Percentiles rank a stretch among this genome's conserved stretches.
phyloP scores from a whole-genome alignment of 768 basidiomycete species.

The Boletus pseudo-olivaceus region DNA sequence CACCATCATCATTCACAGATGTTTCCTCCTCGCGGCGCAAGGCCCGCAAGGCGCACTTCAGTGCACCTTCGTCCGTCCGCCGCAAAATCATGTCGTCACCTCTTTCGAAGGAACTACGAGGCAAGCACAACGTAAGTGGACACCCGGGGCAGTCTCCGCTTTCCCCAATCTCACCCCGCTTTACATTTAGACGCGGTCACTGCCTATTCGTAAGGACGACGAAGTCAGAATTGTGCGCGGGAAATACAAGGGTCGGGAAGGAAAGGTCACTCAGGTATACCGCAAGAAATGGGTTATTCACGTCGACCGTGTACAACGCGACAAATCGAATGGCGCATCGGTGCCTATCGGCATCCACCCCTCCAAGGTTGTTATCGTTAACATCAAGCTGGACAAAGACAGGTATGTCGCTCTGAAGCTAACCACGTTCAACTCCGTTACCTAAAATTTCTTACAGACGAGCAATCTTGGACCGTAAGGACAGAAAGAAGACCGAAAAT shows the following conservation, averaged over 20 bases:
- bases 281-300: conserved; percentile 99
- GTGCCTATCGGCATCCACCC: conserved; percentile 95
- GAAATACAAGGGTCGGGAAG: conserved; percentile 98
- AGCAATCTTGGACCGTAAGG: conserved; percentile 84
- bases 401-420: conserved; percentile 41
- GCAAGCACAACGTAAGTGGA: conserved; percentile 79
- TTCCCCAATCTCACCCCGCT: background rate
- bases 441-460: conserved; percentile 43
- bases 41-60: conserved; percentile 97
- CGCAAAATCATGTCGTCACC: conserved; percentile 98
- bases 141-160: background rate
- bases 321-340: conserved; percentile 95
- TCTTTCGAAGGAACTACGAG: conserved; percentile 91
- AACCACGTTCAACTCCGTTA: background rate
- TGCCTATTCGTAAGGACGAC: conserved; percentile 97
- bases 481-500: conserved; percentile 61
- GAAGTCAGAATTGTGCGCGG: conserved; percentile 96
- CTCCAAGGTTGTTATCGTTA: conserved; percentile 92
- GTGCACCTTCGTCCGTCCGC: conserved; percentile 89
- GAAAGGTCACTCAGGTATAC: conserved; percentile 96
- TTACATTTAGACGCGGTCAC: conserved; percentile 66
- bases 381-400: conserved; percentile 91
- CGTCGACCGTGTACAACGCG: conserved; percentile 95
- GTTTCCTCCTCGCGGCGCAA: conserved; percentile 95
- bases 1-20: conserved; percentile 46